phyloP scores from a whole-genome alignment of 2,329 filamentous ascomycete genomes.

The Calonectria hawksworthii region DNA sequence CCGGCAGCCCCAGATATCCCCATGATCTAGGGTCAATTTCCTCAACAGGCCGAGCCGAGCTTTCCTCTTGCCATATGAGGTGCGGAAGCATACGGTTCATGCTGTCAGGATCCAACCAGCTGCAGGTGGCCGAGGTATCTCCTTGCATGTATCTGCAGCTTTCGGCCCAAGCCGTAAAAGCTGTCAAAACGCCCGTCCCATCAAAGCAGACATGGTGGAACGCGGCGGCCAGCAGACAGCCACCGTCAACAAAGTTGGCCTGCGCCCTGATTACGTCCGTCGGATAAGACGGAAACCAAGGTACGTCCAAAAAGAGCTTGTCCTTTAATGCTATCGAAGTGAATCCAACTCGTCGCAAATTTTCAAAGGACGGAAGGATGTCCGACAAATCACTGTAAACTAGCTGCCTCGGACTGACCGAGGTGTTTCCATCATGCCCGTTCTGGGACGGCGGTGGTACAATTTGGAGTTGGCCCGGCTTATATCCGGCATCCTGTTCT shows the following conservation, averaged over 20 bases:
- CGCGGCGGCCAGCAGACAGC: conserved; percentile 45
- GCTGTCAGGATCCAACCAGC: conserved; percentile 48
- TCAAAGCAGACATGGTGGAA: conserved; percentile 46
- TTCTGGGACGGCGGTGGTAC: conserved; percentile 31
- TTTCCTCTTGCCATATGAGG: conserved; percentile 45
- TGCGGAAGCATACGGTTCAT: conserved; percentile 47
- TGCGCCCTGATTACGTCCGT: conserved; percentile 47
- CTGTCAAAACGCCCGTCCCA: conserved; percentile 45
- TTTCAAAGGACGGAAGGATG: conserved; percentile 42
- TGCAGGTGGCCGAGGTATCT: conserved; percentile 40
- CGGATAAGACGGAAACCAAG: conserved; percentile 41
- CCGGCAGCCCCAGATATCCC: conserved; percentile 36
- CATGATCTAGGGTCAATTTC: conserved; percentile 45
- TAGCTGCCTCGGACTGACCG: conserved; percentile 15
- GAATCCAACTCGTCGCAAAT: conserved; percentile 43
- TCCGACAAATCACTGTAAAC: conserved; percentile 45
- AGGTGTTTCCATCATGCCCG: background rate
- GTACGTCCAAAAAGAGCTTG: conserved; percentile 36
- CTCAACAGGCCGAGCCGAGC: conserved; percentile 31
- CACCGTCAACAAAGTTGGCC: conserved; percentile 50
- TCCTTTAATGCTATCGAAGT: conserved; percentile 46
- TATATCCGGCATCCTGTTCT: conserved; percentile 41
- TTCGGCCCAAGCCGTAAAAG: conserved; percentile 49
- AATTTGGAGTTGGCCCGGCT: conserved; percentile 38
- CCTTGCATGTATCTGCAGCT: conserved; percentile 45